Conservation (phyloP, 2,329 filamentous ascomycete species). For the Diaporthe citrichinensis region DNA sequence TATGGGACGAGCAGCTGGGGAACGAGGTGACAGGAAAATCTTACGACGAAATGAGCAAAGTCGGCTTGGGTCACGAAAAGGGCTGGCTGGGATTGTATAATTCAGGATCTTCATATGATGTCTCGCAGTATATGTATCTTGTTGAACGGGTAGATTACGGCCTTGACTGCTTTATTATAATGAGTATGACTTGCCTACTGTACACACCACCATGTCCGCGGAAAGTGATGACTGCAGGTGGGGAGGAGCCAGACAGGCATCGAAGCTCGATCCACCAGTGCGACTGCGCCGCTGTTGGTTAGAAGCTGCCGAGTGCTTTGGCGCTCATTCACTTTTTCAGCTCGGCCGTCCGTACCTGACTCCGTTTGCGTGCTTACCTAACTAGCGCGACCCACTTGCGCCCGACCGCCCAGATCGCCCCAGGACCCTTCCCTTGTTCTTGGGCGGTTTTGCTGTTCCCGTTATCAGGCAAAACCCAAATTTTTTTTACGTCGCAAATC, state of each 20-base stretch:
- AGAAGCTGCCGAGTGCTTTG: neutral
- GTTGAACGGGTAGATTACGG: constrained; percentile 10
- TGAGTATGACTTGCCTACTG: constrained; percentile 17
- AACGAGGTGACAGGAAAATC: constrained; percentile 4
- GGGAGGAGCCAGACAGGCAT: neutral
- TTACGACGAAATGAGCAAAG: constrained; percentile 39
- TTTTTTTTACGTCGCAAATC: constrained; percentile 37
- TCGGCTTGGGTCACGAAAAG: constrained; percentile 20
- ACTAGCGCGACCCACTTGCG: constrained; percentile 22
- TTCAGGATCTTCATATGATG: constrained; percentile 19
- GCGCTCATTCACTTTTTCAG: neutral
- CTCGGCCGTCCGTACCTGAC: neutral
- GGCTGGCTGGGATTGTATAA: constrained; percentile 28
- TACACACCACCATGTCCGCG: neutral
- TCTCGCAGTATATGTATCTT: constrained; percentile 32
- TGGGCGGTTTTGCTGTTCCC: constrained; percentile 25
- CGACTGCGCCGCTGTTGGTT: constrained; percentile 20
- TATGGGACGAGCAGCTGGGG: neutral
- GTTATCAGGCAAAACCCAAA: constrained; percentile 38
- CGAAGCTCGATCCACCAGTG: neutral
- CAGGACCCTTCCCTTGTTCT: constrained; percentile 29
- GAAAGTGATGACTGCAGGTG: neutral
- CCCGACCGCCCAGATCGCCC: constrained; percentile 27
- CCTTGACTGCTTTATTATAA: constrained; percentile 23
- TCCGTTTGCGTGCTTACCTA: constrained; percentile 36